Conservation (phyloP, 768 basidiomycete genomes). For the Suillus bovinus region DNA sequence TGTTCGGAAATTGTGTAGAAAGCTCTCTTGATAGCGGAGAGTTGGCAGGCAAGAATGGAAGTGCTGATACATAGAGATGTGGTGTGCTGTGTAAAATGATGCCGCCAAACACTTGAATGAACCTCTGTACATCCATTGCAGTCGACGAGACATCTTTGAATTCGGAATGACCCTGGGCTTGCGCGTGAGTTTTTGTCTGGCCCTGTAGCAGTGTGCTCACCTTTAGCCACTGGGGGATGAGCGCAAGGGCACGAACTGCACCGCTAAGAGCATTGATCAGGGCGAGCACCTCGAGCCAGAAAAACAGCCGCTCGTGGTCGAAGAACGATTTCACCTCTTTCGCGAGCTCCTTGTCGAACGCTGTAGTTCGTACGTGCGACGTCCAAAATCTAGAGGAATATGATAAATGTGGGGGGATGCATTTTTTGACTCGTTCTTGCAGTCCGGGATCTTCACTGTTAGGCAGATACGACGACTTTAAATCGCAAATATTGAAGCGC, state of each 20-base stretch:
- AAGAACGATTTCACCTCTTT: background rate
- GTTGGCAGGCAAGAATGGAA: constrained; percentile 19
- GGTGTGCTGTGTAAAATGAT: constrained; percentile 19
- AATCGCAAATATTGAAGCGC: constrained; percentile 37
- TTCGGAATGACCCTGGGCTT: background rate
- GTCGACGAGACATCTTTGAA: background rate
- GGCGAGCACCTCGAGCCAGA: background rate
- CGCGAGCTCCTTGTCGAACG: background rate
- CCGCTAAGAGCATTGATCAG: background rate
- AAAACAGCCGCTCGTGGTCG: background rate
- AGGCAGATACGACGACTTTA: constrained; percentile 29
- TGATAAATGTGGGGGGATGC: constrained; percentile 6
- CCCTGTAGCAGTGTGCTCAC: background rate
- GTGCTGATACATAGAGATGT: constrained; percentile 26
- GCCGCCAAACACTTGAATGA: constrained; percentile 15
- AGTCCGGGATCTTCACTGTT: constrained; percentile 24
- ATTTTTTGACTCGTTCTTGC: background rate
- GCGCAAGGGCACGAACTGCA: background rate
- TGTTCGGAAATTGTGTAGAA: background rate
- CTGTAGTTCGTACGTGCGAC: constrained; percentile 7
- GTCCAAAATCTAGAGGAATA: constrained; percentile 17
- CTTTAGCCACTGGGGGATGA: background rate
- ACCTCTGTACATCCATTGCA: constrained; percentile 12
- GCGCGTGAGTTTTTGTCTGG: background rate
- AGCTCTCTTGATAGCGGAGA: background rate